These are phyloP conservation scores for Rhynchospora pubera DNA, from an alignment of 176 grass and related monocot genomes.

Conservation along the genomic window DNA sequence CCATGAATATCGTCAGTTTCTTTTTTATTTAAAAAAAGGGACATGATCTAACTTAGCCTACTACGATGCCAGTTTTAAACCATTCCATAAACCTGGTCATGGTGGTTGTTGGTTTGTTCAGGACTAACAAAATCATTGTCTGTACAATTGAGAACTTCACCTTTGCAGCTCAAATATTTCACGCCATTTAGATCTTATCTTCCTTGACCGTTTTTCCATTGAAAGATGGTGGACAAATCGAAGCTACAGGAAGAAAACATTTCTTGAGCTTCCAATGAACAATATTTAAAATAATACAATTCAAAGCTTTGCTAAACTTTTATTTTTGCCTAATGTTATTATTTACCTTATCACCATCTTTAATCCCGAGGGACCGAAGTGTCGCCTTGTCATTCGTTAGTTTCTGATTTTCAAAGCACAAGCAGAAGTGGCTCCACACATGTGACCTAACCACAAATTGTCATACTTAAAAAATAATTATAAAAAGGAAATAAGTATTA, in stretches of 20 bases:
- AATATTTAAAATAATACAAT: neutral
- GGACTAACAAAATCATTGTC: neutral
- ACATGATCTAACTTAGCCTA: neutral
- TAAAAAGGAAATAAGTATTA: neutral
- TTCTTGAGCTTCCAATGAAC: neutral
- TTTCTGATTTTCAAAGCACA: slow-evolving; percentile 61
- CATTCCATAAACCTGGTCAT: neutral
- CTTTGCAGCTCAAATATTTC: slow-evolving; percentile 32
- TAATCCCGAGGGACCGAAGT: slow-evolving; percentile 59
- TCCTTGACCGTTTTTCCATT: slow-evolving; percentile 36
- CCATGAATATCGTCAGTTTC: neutral
- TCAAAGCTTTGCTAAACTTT: neutral
- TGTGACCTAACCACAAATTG: slow-evolving; percentile 45
- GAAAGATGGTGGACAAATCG: slow-evolving; percentile 71
- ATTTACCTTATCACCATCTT: slow-evolving; percentile 77
- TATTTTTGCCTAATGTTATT: neutral
- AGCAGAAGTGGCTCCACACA: slow-evolving; percentile 92
- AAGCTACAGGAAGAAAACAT: slow-evolving; percentile 40
- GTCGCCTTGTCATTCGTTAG: slow-evolving; percentile 64
- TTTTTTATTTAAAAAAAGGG: neutral
- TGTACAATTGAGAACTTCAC: slow-evolving; percentile 10
- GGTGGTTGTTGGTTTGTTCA: neutral
- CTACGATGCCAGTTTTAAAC: neutral
- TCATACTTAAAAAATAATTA: neutral
- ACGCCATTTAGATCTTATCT: slow-evolving; percentile 27